Conservation (phyloP, 1,139 yeast genomes). For the Geotrichum macrosporum region DNA sequence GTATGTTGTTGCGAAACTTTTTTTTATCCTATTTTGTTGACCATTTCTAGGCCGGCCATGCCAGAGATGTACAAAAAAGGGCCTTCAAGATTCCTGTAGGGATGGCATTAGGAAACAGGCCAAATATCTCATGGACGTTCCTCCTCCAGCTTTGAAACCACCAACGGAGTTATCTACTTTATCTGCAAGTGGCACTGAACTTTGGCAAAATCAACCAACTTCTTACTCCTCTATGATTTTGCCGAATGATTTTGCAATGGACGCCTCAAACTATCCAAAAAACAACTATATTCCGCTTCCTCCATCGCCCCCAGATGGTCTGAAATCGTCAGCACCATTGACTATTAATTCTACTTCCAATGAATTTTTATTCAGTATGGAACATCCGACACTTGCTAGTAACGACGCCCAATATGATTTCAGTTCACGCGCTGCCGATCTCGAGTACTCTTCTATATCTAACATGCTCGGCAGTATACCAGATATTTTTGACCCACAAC, state of each 20-base stretch:
- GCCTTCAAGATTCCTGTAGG: conserved; percentile 60
- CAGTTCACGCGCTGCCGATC: conserved; percentile 21
- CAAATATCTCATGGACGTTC: conserved; percentile 52
- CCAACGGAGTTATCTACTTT: neutral
- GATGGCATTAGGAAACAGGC: conserved; percentile 86
- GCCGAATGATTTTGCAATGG: conserved; percentile 8
- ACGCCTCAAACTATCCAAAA: neutral
- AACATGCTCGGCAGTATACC: conserved; percentile 15
- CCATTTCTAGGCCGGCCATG: conserved; percentile 57
- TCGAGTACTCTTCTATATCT: conserved; percentile 20
- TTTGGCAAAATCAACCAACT: neutral
- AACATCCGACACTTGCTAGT: neutral
- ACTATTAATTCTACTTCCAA: neutral
- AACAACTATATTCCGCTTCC: conserved; percentile 15
- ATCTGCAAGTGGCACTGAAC: neutral
- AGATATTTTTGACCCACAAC: neutral
- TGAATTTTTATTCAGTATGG: neutral
- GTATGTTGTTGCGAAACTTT: neutral
- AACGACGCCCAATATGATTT: conserved; percentile 11
- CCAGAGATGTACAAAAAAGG: conserved; percentile 63
- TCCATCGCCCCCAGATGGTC: conserved; percentile 16
- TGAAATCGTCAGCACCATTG: neutral
- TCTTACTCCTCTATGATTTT: conserved; percentile 14
- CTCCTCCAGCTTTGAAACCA: conserved; percentile 16
- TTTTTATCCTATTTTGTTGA: neutral